Base-by-base conservation (phyloP, 2,329 filamentous ascomycete species). In the Verticillium nonalfalfae region DNA sequence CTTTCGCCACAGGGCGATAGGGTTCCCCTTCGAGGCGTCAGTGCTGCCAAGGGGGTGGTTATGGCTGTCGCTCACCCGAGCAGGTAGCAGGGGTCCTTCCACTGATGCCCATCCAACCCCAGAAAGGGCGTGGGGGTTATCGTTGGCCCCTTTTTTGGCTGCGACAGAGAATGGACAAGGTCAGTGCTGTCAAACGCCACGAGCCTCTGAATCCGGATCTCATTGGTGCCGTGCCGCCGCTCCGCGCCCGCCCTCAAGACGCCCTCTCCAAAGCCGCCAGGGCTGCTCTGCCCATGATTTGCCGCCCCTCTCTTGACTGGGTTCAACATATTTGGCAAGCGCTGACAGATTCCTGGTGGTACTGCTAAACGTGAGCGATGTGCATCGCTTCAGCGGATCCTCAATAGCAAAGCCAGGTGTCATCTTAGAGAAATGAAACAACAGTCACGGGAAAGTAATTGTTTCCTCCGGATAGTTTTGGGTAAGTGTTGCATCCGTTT, bases 1-100 rank as follows among this genome's bases (percentile, higher is more conserved):
- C 21, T 18, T 58, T 26, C 56, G 56, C 56, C 61, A 34, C 54
- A 50, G 11, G n/a, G 11, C n/a, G n/a, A 50, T 9, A 50, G n/a
- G n/a, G 10, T 7, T 9, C 40, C 40, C 39, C 39, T 26, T 26
- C 35, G n/a, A 21, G 40, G 40, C 21, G 18, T 50, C n/a, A n/a
- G 7, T 2, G 40, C 40, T 50, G 40, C 40, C 40, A 50, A n/a
- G 40, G n/a, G 40, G 40, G 40, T 50, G 40, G 40, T 50, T 50
- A n/a, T 50, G 40, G 40, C 40, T 34, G 57, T 58, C 39, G 57
- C 57, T 58, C 57, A 58, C 57, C 57, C 57, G 57, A 58, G 57
- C 14, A 40, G 4, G 21, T 10, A 34, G 15, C 26, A 34, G 57
- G 36, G 38, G 15, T 50, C 40, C 1, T 3, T 50, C 40, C 40